These are phyloP conservation scores for Iberis amara DNA, from an alignment of 441 rosid species.

Conservation along the genomic window DNA sequence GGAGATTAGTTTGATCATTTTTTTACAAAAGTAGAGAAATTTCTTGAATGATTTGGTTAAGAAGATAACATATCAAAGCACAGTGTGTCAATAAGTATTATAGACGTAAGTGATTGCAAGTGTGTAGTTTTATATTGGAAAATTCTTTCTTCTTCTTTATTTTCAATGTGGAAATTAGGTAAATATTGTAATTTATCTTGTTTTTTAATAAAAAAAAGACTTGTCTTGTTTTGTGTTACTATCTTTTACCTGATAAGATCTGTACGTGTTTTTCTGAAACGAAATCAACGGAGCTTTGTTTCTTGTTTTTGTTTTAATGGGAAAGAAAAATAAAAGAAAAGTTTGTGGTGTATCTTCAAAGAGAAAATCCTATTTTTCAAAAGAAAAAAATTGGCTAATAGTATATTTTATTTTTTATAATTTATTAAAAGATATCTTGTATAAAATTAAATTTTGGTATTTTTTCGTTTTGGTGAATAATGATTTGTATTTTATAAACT, in stretches of 20 bases:
- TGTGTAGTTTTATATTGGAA: conserved; percentile 14
- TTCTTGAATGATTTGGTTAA: background rate
- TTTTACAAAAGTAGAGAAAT: conserved; percentile 11
- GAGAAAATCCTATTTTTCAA: conserved; percentile 3
- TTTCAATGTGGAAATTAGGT: too few relatives aligned
- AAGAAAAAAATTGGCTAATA: background rate
- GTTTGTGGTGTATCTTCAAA: conserved; percentile 13
- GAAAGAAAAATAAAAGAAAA: background rate
- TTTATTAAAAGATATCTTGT: too few relatives aligned
- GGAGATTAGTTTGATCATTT: conserved; percentile 28
- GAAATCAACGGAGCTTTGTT: conserved; percentile 18
- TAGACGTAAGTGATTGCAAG: background rate
- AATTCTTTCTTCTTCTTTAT: background rate
- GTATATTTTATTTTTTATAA: too few relatives aligned
- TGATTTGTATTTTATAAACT: too few relatives aligned
- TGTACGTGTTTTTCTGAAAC: conserved; percentile 18
- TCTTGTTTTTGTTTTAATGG: conserved; percentile 11
- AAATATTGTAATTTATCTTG: background rate
- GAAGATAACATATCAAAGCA: conserved; percentile 12
- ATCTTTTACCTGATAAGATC: conserved; percentile 14
- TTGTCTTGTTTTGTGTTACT: conserved; percentile 21
- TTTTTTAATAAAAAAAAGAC: conserved; percentile 8
- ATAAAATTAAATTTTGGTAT: too few relatives aligned
- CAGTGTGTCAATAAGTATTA: conserved; percentile 18
- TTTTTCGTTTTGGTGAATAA: too few relatives aligned